phyloP scores from a whole-genome alignment of 2,329 filamentous ascomycete genomes.

The Scorias spongiosa region DNA sequence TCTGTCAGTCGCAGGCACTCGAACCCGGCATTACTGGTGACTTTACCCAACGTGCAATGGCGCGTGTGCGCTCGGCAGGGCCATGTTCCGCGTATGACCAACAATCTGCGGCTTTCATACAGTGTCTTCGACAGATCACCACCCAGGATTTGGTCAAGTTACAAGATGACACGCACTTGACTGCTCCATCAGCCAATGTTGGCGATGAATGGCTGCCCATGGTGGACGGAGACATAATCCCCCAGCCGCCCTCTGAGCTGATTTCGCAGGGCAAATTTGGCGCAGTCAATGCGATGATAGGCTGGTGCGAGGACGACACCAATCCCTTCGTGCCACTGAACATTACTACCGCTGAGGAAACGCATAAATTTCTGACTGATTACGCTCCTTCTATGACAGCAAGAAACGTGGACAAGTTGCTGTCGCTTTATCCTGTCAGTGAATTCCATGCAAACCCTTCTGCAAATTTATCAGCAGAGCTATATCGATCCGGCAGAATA shows the following conservation, averaged over 20 bases:
- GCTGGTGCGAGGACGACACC: slow-evolving; percentile 37
- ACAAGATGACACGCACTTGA: slow-evolving; percentile 27
- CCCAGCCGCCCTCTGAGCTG: slow-evolving; percentile 33
- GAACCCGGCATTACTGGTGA: slow-evolving; percentile 34
- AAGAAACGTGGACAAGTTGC: slow-evolving; percentile 27
- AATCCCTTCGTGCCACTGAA: slow-evolving; percentile 26
- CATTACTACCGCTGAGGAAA: slow-evolving; percentile 29
- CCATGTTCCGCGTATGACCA: slow-evolving; percentile 27
- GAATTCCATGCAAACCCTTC: slow-evolving; percentile 29
- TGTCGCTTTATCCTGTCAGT: slow-evolving; percentile 34
- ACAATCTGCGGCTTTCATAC: slow-evolving; percentile 29
- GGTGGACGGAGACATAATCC: slow-evolving; percentile 34
- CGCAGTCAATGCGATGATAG: slow-evolving; percentile 31
- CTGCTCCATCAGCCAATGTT: slow-evolving; percentile 22
- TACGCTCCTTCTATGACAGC: slow-evolving; percentile 30
- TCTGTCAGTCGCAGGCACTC: slow-evolving; percentile 33
- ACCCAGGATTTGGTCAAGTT: slow-evolving; percentile 30
- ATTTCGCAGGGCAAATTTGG: slow-evolving; percentile 28
- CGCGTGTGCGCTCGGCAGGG: slow-evolving; percentile 25
- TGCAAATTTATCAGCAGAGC: slow-evolving; percentile 29
- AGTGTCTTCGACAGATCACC: slow-evolving; percentile 31
- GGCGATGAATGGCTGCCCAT: slow-evolving; percentile 30
- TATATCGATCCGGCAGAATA: slow-evolving; percentile 34
- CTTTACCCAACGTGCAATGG: slow-evolving; percentile 34
- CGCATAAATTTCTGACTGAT: slow-evolving; percentile 28